Evolutionary conservation across 345 rosid species (phyloP), one percentile per base, ranked within the genome.

Genomic region (Camelina neglecta): DNA sequence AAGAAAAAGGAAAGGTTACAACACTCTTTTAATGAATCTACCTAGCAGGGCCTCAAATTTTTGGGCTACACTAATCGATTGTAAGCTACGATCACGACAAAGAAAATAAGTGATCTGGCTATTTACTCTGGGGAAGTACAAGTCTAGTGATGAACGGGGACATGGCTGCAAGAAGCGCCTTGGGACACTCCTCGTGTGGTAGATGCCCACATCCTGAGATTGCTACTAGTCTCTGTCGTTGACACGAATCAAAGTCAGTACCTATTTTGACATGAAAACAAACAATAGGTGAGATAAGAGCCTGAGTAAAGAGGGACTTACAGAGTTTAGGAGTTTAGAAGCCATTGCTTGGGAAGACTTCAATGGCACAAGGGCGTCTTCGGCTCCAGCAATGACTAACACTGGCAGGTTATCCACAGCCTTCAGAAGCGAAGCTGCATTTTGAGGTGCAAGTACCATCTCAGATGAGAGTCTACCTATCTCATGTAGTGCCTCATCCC

Each of bases 401-500:
- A 89, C 87, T 1, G 96, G 96, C 75, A 85, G 77, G 64, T 84
- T 81, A 78, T 84, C 88, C 16, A 87, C 86, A 55, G 87, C 85
- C 77, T 87, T 84, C 24, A 86, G 81, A 81, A 92, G 71, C 20
- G 81, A 74, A 35, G 81, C 68, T 41, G 89, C 85, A 3, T 57
- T 61, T 69, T 86, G 89, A 21, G 86, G 85, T 41, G 91, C 69
- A 69, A 92, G 89, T 60, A 90, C 82, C 2, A 86, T 87, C 85
- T 92, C 96, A 24, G 83, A 69, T 12, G 97, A 92, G 68, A 90
- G 79, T 78, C 85, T 87, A 58, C 97, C 89, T 26, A 92, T 87
- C 83, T 92, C 96, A 62, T 87, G 90, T 26, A 92, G 86, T 50
- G 96, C 96, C 78, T 92, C 93, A 62, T 92, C 96, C 97, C 97